phyloP scores from a whole-genome alignment of 805 yeast species.

The Isabelozyma pseudorhagii region DNA sequence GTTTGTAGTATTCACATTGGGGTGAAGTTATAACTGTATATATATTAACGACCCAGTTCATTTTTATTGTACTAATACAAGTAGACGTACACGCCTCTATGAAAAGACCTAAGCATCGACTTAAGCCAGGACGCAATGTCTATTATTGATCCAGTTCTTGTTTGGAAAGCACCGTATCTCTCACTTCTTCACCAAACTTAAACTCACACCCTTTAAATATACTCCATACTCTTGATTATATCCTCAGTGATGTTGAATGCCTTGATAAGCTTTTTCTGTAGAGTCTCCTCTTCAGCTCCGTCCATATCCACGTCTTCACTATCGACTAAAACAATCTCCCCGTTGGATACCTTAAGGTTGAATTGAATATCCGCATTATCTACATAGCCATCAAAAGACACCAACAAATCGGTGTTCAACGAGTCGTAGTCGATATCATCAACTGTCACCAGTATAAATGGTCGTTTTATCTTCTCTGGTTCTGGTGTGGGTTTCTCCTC shows the following conservation, averaged over 20 bases:
- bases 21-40: slow-evolving; percentile 60
- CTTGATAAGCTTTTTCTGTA: slow-evolving; percentile 14
- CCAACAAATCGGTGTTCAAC: slow-evolving; percentile 17
- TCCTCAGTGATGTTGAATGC: slow-evolving; percentile 32
- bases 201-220: slow-evolving; percentile 1
- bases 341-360: slow-evolving; percentile 28
- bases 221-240: slow-evolving; percentile 17
- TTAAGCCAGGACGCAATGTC: not conserved
- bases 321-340: slow-evolving; percentile 11
- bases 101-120: too few species aligned
- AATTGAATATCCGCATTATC: slow-evolving; percentile 10
- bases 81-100: too few species aligned
- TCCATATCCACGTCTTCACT: slow-evolving; percentile 18
- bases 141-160: not conserved
- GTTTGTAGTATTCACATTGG: slow-evolving; percentile 96
- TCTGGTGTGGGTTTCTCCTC: not conserved
- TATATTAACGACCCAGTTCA: not conserved
- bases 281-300: slow-evolving; percentile 8
- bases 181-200: too few species aligned
- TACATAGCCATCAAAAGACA: slow-evolving; percentile 15
- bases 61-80: too few species aligned
- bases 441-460: slow-evolving; percentile 12
- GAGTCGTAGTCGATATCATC: slow-evolving; percentile 23
- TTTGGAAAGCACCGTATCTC: not conserved
- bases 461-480: not conserved